A percentile compares a stretch with the other conserved stretches of the same genome.
Evolutionary conservation across 208 protist species (phyloP).

Genomic region (Wallacemonas sp.): DNA sequence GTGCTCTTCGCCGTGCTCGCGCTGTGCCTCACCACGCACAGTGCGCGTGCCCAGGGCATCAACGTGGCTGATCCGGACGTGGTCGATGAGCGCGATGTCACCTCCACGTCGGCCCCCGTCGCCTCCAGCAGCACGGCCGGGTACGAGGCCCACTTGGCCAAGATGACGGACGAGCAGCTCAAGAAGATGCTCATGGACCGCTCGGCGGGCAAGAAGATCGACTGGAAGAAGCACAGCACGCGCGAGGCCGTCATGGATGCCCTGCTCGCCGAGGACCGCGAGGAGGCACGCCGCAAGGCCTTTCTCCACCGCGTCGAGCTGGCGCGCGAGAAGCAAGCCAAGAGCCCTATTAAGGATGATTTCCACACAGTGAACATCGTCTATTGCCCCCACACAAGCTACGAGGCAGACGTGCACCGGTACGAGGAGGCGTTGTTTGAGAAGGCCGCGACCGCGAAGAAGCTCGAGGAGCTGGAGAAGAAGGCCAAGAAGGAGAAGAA

Average conservation of each 20-base stretch:
- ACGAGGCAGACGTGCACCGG: conserved; percentile 1
- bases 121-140: background rate
- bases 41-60: background rate
- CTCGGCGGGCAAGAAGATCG: conserved; percentile 2
- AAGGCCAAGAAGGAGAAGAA: conserved; percentile 15
- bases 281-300: conserved; percentile 20
- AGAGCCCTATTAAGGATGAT: background rate
- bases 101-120: background rate
- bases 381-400: conserved; percentile 1
- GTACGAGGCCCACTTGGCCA: conserved; percentile 5
- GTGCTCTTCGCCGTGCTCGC: background rate
- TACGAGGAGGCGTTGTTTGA: conserved; percentile 1
- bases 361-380: conserved; percentile 3
- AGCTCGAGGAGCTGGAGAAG: background rate
- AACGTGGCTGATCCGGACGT: conserved; percentile 3
- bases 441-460: background rate
- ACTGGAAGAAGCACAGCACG: conserved; percentile 8
- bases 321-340: conserved; percentile 4
- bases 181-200: conserved; percentile 15
- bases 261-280: conserved; percentile 13
- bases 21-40: background rate
- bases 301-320: background rate
- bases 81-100: background rate
- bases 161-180: conserved; percentile 8
- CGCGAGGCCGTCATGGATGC: conserved; percentile 11